Evolutionary conservation across 2,329 filamentous ascomycete species (phyloP), one percentile per base, ranked within the genome.

Genomic region (Ophiocordyceps camponoti-rufipedis): DNA sequence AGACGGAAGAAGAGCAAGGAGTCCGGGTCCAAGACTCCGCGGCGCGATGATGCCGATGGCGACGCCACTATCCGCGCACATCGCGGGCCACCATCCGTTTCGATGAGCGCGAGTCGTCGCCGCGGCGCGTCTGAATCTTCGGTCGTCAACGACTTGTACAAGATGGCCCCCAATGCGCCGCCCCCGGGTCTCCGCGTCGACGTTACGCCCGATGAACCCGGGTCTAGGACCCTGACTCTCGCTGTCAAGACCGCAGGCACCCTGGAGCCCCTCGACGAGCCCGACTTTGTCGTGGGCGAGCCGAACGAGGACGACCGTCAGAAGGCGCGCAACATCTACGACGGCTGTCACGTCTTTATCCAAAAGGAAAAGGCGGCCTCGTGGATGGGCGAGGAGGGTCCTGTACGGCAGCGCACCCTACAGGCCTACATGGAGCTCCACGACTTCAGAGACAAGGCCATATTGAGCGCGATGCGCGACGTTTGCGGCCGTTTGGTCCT

Each of bases 371-470:
- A 82, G 57, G 86, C 88, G 14, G 87, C 88, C 28, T 75, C 86
- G 28, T 93, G 86, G 80, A 80, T 95, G 63, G 91, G 91, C 53
- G 85, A 91, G 54, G 76, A 80, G 50, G 75, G 75, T 0, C 67
- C 67, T 2, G 62, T 76, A 31, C 68, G 75, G 14, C 70, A 77
- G 54, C 66, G 74, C 19, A 77, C 74, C 0, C 57, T 81, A 19
- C 64, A 66, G 51, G 89, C 89, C 0, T 98, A 94, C 62, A 94
- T 98, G 82, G 80, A 86, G 49, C 68, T 95, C 11, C 95, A 89
- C 58, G 82, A 95, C 58, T 96, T 91, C 66, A 69, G 75, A 8
- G 81, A 82, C 53, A 71, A 83, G 55, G 94, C 85, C 59, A 81
- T 96, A 43, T 71, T 96, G 14, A 70, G 73, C 35, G 78, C 85